phyloP scores from a whole-genome alignment of 345 rosid genomes.

The Eucalyptus decipiens region DNA sequence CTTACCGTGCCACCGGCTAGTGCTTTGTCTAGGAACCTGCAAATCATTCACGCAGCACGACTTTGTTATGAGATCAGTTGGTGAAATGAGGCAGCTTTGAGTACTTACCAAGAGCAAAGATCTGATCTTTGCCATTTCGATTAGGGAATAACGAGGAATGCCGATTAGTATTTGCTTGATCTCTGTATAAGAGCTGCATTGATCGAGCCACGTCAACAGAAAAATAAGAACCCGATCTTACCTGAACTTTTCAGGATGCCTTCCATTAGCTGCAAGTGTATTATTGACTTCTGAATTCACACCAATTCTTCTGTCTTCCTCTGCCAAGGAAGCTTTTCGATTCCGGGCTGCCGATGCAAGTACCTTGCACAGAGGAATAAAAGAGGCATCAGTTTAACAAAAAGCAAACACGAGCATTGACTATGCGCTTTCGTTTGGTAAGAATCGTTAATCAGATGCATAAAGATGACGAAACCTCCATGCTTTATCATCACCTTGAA shows the following conservation, averaged over 20 bases:
- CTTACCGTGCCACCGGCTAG: conserved; percentile 4
- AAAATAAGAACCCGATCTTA: background rate
- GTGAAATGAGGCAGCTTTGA: background rate
- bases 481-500: conserved; percentile 2
- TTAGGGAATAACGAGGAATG: background rate
- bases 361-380: conserved; percentile 6
- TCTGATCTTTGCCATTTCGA: background rate
- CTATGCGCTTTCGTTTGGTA: background rate
- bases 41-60: background rate
- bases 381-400: background rate
- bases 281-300: background rate
- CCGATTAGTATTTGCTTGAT: background rate
- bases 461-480: background rate
- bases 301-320: background rate
- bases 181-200: background rate
- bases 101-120: background rate
- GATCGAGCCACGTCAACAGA: background rate
- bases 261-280: background rate
- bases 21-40: conserved; percentile 41
- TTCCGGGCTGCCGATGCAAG: conserved; percentile 28
- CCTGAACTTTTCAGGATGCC: conserved; percentile 20
- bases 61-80: background rate
- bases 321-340: conserved; percentile 11
- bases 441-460: background rate
- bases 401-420: background rate